Evolutionary conservation across 139 green algal species (phyloP).

Genomic region (Limnomonas spitsbergensis): DNA sequence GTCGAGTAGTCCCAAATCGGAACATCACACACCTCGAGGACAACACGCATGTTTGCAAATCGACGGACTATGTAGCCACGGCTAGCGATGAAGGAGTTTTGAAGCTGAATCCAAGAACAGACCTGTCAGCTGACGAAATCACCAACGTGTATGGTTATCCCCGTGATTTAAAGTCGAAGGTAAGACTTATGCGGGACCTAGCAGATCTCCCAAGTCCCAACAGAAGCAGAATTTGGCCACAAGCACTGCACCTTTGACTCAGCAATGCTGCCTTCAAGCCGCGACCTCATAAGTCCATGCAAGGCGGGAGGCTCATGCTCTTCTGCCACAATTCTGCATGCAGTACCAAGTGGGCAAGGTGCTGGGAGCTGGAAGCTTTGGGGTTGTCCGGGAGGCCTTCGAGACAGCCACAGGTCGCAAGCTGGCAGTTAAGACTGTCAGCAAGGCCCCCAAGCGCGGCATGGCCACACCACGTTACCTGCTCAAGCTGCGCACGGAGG

Average conservation of each 20-base stretch:
- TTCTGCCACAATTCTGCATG: background rate
- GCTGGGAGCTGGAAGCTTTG: constrained; percentile 86
- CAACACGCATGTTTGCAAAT: background rate
- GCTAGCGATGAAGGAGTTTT: background rate
- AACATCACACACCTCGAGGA: too few species aligned
- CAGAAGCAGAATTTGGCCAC: too few species aligned
- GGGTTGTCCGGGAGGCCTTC: constrained; percentile 76
- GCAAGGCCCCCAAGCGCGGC: constrained; percentile 50
- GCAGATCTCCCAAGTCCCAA: too few species aligned
- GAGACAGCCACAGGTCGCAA: constrained; percentile 44
- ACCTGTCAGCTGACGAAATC: constrained; percentile 46
- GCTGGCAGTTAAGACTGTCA: constrained; percentile 84
- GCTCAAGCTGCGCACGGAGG: constrained; percentile 87
- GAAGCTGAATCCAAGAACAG: constrained; percentile 10
- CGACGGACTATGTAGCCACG: constrained; percentile 14
- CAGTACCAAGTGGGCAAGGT: constrained; percentile 58
- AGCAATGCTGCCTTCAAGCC: too few species aligned
- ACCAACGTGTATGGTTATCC: constrained; percentile 74
- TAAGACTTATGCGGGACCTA: too few species aligned
- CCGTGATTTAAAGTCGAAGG: constrained; percentile 41
- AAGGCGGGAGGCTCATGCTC: background rate
- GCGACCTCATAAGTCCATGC: background rate
- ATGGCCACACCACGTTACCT: constrained; percentile 64
- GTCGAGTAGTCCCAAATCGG: too few species aligned
- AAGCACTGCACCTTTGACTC: too few species aligned